phyloP scores from a whole-genome alignment of 331 rosid genomes.

The Dryas integrifolia region DNA sequence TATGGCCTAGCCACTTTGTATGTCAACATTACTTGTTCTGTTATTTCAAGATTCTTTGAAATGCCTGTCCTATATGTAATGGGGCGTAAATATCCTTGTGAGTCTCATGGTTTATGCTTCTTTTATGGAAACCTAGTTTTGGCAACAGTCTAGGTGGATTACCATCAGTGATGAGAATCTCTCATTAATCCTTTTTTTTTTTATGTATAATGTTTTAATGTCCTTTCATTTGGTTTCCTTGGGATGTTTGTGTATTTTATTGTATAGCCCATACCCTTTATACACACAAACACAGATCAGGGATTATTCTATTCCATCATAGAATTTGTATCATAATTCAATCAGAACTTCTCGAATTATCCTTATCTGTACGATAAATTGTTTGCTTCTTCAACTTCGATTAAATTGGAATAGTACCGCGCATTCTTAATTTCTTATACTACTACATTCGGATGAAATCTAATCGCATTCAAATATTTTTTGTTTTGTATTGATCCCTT shows the following conservation, averaged over 20 bases:
- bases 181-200: too few species aligned
- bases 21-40: constrained; percentile 1
- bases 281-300: too few species aligned
- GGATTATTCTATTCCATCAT: too few species aligned
- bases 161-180: too few species aligned
- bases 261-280: too few species aligned
- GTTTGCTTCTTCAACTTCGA: neutral
- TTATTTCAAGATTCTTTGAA: constrained; percentile 4
- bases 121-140: neutral
- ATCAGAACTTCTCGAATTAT: too few species aligned
- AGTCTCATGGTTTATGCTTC: neutral
- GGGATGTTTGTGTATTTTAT: too few species aligned
- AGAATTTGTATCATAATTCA: too few species aligned
- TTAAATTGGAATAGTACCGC: neutral
- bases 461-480: neutral
- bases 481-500: neutral
- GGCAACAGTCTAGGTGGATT: neutral
- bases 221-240: too few species aligned
- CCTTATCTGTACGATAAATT: neutral
- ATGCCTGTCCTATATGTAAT: neutral
- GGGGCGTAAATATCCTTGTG: neutral
- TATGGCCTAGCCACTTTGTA: neutral
- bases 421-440: neutral
- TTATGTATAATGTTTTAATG: too few species aligned
- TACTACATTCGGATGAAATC: neutral